These are phyloP conservation scores for Tolypocladium inflatum DNA, from an alignment of 2,329 filamentous ascomycete species.

Conservation along the genomic window DNA sequence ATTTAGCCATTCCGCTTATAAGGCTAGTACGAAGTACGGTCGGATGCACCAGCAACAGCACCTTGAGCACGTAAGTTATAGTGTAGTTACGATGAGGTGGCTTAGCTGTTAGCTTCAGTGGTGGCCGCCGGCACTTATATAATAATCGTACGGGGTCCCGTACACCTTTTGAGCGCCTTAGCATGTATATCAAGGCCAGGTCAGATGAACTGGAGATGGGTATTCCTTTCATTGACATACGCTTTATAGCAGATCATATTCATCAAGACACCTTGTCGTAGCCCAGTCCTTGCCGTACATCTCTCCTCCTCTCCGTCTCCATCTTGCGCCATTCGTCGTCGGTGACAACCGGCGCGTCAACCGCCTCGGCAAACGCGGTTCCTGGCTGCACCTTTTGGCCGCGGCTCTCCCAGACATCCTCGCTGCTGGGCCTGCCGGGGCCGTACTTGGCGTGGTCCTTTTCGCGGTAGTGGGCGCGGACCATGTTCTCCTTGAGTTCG, in stretches of 20 bases:
- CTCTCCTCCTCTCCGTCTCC: conserved; percentile 22
- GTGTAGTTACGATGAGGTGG: too few relatives aligned
- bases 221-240: too few relatives aligned
- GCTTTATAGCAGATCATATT: not conserved
- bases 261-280: conserved; percentile 11
- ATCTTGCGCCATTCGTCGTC: conserved; percentile 34
- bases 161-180: too few relatives aligned
- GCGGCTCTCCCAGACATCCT: conserved; percentile 82
- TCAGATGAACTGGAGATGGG: too few relatives aligned
- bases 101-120: too few relatives aligned
- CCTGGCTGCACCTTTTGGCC: conserved; percentile 45
- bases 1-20: too few relatives aligned
- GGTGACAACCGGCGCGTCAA: conserved; percentile 25
- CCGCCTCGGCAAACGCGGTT: conserved; percentile 32
- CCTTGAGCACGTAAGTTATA: too few relatives aligned
- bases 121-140: too few relatives aligned
- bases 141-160: too few relatives aligned
- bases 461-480: conserved; percentile 59
- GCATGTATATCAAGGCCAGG: too few relatives aligned
- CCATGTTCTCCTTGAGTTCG: conserved; percentile 47
- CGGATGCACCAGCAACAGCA: too few relatives aligned
- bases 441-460: conserved; percentile 58
- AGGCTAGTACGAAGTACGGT: too few relatives aligned
- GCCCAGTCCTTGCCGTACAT: conserved; percentile 23
- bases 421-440: conserved; percentile 58